Evolutionary conservation across 345 rosid species (phyloP), one percentile per base, ranked within the genome.

Genomic region (Pugionium cornutum): DNA sequence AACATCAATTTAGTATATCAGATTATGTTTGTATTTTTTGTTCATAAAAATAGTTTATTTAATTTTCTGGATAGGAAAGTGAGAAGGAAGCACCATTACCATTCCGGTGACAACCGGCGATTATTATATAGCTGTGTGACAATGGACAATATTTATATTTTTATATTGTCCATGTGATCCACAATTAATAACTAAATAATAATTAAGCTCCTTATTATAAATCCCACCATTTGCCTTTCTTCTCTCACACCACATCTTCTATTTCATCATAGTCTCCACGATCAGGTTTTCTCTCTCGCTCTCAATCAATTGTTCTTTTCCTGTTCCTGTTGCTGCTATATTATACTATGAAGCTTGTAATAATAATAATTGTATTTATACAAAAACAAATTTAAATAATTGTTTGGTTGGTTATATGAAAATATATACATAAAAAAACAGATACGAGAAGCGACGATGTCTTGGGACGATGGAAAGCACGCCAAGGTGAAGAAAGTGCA

Each of bases 381-480:
- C 18, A 18, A 18, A 11, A 36, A 37, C 2, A 10, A 34, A 34
- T 2, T 2, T 8, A 62, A 27, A 28, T 10, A 7, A 3, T 5
- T 10, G 9, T 18, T 40, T 43, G 39, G 39, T 34, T 44, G 62
- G 10, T 18, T 54, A 7, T 8, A 54, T 3, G 5, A 5, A 9
- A 1, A 26, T 47, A 26, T 47, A 7, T 2, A 35, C 35, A 47
- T 37, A 48, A 35, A 35, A 4, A 27, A 42, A 26, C 18, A 33
- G 43, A n/a, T 68, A 42, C 2, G 4, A 37, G 39, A 70, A 61
- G 62, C 39, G 5, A 33, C 7, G 6, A 72, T 65, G 76, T 66
- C 71, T 34, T 73, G 76, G 76, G 76, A 73, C 67, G 76, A 73
- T 52, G 76, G 76, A 25, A 9, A 35, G 9, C 76, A 73, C 71